These are phyloP conservation scores for Tuber borchii DNA, from an alignment of 495 filamentous ascomycete genomes.

Conservation along the genomic window DNA sequence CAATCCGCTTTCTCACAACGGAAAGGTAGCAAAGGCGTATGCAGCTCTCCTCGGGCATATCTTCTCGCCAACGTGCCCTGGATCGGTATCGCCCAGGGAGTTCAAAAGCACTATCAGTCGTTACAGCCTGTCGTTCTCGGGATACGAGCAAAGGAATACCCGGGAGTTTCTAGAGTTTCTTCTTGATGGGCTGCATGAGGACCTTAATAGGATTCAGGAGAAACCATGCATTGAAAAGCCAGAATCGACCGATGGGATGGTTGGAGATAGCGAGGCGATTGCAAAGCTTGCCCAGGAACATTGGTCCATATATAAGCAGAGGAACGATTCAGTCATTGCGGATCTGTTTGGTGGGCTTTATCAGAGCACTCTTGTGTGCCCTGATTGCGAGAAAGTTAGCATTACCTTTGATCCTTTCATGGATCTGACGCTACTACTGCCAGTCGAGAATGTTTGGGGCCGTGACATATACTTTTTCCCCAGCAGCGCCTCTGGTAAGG, in stretches of 20 bases:
- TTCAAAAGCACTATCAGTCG: constrained; percentile 77
- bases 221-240: constrained; percentile 98
- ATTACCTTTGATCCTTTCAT: constrained; percentile 99
- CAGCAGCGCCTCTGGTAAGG: constrained; percentile 49
- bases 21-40: constrained; percentile 75
- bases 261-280: constrained; percentile 69
- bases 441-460: constrained; percentile 69
- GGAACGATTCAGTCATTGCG: constrained; percentile 89
- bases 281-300: constrained; percentile 74
- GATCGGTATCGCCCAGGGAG: constrained; percentile 61
- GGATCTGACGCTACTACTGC: constrained; percentile 83
- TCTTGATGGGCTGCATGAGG: constrained; percentile 89
- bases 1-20: constrained; percentile 78
- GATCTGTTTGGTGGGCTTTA: constrained; percentile 96
- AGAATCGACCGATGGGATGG: constrained; percentile 95
- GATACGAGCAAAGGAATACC: constrained; percentile 93
- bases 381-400: constrained; percentile 84
- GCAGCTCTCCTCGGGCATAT: constrained; percentile 65
- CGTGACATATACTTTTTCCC: constrained; percentile 69
- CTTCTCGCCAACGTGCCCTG: constrained; percentile 56
- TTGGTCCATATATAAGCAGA: constrained; percentile 83
- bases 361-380: constrained; percentile 92
- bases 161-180: constrained; percentile 97
- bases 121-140: constrained; percentile 77
- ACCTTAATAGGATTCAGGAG: constrained; percentile 84